Evolutionary conservation across 805 yeast genomes (phyloP).

Genomic region (Candida suzukii): DNA sequence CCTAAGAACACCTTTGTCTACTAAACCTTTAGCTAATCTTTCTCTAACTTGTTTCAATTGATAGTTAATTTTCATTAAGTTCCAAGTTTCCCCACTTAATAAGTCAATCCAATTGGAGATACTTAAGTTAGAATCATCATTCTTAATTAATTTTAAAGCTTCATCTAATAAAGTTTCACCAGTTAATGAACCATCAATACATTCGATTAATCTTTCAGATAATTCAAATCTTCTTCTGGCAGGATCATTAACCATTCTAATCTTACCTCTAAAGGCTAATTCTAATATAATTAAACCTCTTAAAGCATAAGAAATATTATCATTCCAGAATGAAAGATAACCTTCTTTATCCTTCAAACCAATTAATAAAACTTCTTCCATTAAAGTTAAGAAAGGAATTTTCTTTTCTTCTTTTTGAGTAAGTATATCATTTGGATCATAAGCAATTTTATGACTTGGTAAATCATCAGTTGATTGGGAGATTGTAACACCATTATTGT

Average conservation of each 20-base stretch:
- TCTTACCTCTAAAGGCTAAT: conserved; percentile 84
- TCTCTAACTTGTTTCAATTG: conserved; percentile 97
- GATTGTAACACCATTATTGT: conserved; percentile 4
- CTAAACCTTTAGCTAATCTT: conserved; percentile 91
- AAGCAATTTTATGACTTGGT: conserved; percentile 56
- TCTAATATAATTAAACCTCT: conserved; percentile 92
- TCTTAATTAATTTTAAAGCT: conserved; percentile 82
- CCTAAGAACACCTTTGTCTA: conserved; percentile 92
- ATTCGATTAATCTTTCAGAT: conserved; percentile 82
- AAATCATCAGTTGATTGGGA: conserved; percentile 15
- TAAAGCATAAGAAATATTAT: conserved; percentile 90
- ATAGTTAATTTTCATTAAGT: conserved; percentile 85
- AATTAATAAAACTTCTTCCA: conserved; percentile 93
- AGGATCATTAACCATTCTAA: conserved; percentile 85
- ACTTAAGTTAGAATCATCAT: conserved; percentile 68
- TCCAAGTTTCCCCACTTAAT: conserved; percentile 96
- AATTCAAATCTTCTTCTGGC: conserved; percentile 84
- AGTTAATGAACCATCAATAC: conserved; percentile 76
- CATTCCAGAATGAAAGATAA: conserved; percentile 95
- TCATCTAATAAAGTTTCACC: conserved; percentile 96
- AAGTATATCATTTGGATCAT: conserved; percentile 66
- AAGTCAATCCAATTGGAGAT: conserved; percentile 92
- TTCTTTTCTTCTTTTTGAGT: conserved; percentile 30
- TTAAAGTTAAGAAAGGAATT: conserved; percentile 74
- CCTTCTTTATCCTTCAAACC: conserved; percentile 97